Evolutionary conservation across 1,284 basidiomycete species (phyloP).

Genomic region (Ustilago sp.): DNA sequence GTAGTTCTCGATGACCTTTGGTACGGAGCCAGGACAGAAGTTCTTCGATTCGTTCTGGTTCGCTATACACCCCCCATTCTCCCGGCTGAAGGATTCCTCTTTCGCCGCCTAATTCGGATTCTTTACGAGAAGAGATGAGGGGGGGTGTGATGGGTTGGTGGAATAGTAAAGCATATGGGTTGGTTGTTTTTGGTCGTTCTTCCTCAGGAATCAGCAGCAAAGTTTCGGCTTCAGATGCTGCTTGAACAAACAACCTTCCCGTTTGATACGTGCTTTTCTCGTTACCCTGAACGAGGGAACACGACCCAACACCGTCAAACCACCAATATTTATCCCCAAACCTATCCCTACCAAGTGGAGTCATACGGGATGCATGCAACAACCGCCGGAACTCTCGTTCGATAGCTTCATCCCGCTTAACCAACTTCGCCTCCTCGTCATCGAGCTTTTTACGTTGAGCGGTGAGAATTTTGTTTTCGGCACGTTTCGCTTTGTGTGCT

Average conservation of each 20-base stretch:
- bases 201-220: slow-evolving; percentile 17
- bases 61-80: slow-evolving; percentile 90
- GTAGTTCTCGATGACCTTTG: slow-evolving; percentile 87
- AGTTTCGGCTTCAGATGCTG: slow-evolving; percentile 77
- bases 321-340: slow-evolving; percentile 97
- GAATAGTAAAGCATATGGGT: slow-evolving; percentile 39
- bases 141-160: slow-evolving; percentile 63
- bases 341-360: slow-evolving; percentile 88
- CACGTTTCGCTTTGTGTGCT: slow-evolving; percentile 53
- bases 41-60: slow-evolving; percentile 85
- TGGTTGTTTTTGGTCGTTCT: not conserved
- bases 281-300: slow-evolving; percentile 74
- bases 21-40: slow-evolving; percentile 89
- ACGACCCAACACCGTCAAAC: slow-evolving; percentile 94
- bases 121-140: slow-evolving; percentile 19
- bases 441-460: slow-evolving; percentile 60
- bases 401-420: slow-evolving; percentile 82
- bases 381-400: slow-evolving; percentile 93
- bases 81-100: slow-evolving; percentile 78
- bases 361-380: slow-evolving; percentile 82
- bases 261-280: slow-evolving; percentile 78
- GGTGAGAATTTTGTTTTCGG: slow-evolving; percentile 58
- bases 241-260: slow-evolving; percentile 89
- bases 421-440: slow-evolving; percentile 85
- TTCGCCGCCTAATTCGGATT: slow-evolving; percentile 65